These are phyloP conservation scores for Populus hybrid DNA, from an alignment of 441 rosid genomes.

Conservation along the genomic window DNA sequence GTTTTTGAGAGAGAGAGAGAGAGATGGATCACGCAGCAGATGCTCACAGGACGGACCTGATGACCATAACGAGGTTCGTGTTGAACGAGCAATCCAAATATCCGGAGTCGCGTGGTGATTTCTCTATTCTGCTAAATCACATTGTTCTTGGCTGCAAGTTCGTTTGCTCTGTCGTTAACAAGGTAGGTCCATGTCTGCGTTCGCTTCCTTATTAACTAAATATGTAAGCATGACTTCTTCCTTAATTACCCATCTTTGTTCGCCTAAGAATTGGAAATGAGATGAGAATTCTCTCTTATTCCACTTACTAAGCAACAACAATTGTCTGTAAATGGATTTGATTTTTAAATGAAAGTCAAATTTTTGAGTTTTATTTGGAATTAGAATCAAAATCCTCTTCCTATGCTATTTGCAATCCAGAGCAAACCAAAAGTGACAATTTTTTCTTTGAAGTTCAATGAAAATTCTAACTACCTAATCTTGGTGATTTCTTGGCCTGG, in stretches of 20 bases:
- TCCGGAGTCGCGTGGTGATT: slow-evolving; percentile 97
- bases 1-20: background rate
- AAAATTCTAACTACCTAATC: no score
- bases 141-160: slow-evolving; percentile 99
- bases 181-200: slow-evolving; percentile 40
- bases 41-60: slow-evolving; percentile 86
- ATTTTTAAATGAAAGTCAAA: background rate
- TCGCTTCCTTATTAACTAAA: background rate
- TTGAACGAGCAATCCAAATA: slow-evolving; percentile 81
- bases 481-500: background rate
- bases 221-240: slow-evolving; percentile 12
- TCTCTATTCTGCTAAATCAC: slow-evolving; percentile 85
- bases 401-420: background rate
- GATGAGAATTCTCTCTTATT: background rate
- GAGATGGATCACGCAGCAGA: slow-evolving; percentile 88
- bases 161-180: slow-evolving; percentile 90
- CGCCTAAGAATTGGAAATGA: background rate
- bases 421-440: background rate
- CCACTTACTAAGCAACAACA: background rate
- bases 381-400: background rate
- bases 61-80: slow-evolving; percentile 91
- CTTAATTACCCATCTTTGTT: background rate
- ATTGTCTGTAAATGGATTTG: background rate
- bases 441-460: no score
- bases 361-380: background rate